Evolutionary conservation across 139 green algal genomes (phyloP), one percentile per base, ranked within the genome.

Genomic region (Chlamydomonas incerta): DNA sequence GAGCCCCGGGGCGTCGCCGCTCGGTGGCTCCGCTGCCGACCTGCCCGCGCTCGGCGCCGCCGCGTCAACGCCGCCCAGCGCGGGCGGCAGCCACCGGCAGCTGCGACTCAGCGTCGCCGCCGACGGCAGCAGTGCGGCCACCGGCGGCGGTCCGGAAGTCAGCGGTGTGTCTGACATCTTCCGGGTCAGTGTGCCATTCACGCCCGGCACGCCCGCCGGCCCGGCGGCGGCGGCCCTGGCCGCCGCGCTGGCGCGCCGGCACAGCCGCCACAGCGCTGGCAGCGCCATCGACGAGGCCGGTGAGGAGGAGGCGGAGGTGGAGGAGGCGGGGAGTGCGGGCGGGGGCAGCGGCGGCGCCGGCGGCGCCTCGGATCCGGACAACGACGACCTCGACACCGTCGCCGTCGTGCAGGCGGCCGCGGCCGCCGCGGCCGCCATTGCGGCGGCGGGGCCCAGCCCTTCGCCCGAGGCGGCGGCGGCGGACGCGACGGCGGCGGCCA

Each of bases 161-260:
- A 24, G 18, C 20, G 20, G 8, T 3, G 35, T 46, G 35, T 82
- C 58, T 26, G 75, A 82, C 29, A 72, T 82, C 60, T 82, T 82
- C 75, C 0, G 33, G 33, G 60, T 35, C 58, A 72, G 75, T 37
- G 50, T 26, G 34, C 75, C 75, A 28, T 82, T 82, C 74, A 70
- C 74, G 29, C 63, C 63, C 6, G 63, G 63, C 29, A 31, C 60
- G 60, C 55, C 20, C 18, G 55, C 55, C 55, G 55, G 55, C 55
- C 8, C 55, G 20, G 55, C 55, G 55, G 55, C 55, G 18, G 55
- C 55, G 8, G 55, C 20, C 17, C 2, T 60, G 55, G 55, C 55
- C 9, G 55, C 55, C 9, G 17, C 55, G 41, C 8, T 50, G 41
- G 41, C 41, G 41, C 41, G 55, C 20, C 55, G 55, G 55, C 55